phyloP scores from a whole-genome alignment of 2,329 filamentous ascomycete species.

The Aspergillus novoparasiticus region DNA sequence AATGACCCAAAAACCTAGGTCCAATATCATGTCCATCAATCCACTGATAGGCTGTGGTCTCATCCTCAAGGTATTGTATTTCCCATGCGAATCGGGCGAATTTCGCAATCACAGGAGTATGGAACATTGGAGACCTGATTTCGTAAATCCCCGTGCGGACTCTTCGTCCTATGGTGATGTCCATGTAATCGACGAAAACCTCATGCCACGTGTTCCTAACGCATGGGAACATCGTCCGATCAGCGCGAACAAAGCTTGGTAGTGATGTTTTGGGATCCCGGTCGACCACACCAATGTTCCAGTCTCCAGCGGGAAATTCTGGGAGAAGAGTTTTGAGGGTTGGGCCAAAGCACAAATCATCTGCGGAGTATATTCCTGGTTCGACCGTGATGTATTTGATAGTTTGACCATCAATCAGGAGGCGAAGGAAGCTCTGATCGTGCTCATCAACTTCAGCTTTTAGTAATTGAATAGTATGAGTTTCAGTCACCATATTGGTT shows the following conservation, averaged over 20 bases:
- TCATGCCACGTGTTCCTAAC: slow-evolving; percentile 29
- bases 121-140: slow-evolving; percentile 18
- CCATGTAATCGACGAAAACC: slow-evolving; percentile 24
- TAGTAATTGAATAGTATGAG: too few relatives aligned
- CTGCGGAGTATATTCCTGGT: too few relatives aligned
- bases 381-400: too few relatives aligned
- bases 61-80: slow-evolving; percentile 38
- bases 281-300: slow-evolving; percentile 31
- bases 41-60: slow-evolving; percentile 42
- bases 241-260: slow-evolving; percentile 22
- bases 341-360: slow-evolving; percentile 35
- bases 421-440: too few relatives aligned
- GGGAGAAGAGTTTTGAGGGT: slow-evolving; percentile 26
- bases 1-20: slow-evolving; percentile 43
- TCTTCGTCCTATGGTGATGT: slow-evolving; percentile 23
- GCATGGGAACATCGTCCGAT: slow-evolving; percentile 20
- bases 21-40: slow-evolving; percentile 38
- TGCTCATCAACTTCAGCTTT: too few relatives aligned
- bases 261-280: slow-evolving; percentile 14
- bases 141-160: slow-evolving; percentile 30
- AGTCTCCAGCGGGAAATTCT: slow-evolving; percentile 28
- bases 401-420: too few relatives aligned
- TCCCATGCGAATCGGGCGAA: slow-evolving; percentile 45
- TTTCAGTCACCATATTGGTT: too few relatives aligned
- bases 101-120: slow-evolving; percentile 34